Evolutionary conservation across 1,284 basidiomycete species (phyloP), one percentile per base, ranked within the genome.

Genomic region (Cerrena zonata): DNA sequence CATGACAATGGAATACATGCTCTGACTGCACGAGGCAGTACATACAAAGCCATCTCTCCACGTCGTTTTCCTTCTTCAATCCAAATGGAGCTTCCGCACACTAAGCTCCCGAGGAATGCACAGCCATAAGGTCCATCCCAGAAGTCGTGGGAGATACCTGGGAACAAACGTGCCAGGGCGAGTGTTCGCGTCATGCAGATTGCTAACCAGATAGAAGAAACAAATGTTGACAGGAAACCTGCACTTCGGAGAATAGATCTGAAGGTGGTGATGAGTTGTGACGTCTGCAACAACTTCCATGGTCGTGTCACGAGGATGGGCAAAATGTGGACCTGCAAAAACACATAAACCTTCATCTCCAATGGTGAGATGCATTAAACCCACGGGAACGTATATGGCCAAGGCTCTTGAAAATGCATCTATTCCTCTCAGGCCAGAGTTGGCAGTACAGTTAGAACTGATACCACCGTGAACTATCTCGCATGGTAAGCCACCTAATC

Each of bases 41-140:
- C 87, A 59, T 89, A 89, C 38, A 89, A 63, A 0, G 86, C 80
- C 69, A 90, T 86, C 64, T 90, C 87, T 2, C 85, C 85, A 49
- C 88, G 70, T 56, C 87, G 68, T 45, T 71, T 70, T 2, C 79
- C 80, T 50, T 82, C 79, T 61, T 90, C 86, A 40, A 89, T 76
- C 78, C 80, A 88, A 43, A 90, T 86, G 51, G 84, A 87, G 46
- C 74, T 70, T 2, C 87, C 87, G 56, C 86, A 89, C n/a, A 74
- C 66, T 26, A 89, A 62, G 53, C 82, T 85, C n/a, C 84, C 86
- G 5, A 71, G 74, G 50, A 89, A 66, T 26, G 84, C 67, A 55
- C 82, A 78, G 1, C 87, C 86, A 50, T 72, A 76, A 2, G 86
- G 83, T 0, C 86, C 84, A 58, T 90, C 87, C 77, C 82, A 86